A percentile compares a stretch with the other conserved stretches of the same genome.
These are phyloP conservation scores for Quercus cerris DNA, from an alignment of 306 rosid species.

Conservation along the genomic window DNA sequence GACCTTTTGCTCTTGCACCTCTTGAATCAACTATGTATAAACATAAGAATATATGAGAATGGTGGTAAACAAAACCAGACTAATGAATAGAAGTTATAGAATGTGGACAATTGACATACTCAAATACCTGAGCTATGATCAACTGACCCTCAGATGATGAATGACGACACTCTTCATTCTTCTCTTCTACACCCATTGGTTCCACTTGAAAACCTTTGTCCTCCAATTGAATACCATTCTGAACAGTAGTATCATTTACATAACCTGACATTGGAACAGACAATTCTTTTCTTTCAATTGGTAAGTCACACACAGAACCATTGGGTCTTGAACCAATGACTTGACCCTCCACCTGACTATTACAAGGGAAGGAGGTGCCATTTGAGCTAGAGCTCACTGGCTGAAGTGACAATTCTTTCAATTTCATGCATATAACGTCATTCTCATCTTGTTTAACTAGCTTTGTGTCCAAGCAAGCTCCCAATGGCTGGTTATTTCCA, in stretches of 20 bases:
- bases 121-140: conserved; percentile 36
- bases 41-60: not conserved
- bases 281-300: not conserved
- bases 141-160: conserved; percentile 24
- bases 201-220: conserved; percentile 14
- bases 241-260: conserved; percentile 3
- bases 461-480: conserved; percentile 19
- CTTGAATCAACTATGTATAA: conserved; percentile 45
- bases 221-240: not conserved
- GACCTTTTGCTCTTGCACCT: conserved; percentile 43
- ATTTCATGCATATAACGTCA: conserved; percentile 34
- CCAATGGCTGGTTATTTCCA: conserved; percentile 35
- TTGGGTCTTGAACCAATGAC: too few relatives aligned
- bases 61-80: not conserved
- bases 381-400: too few relatives aligned
- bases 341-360: too few relatives aligned
- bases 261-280: conserved; percentile 6
- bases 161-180: conserved; percentile 25
- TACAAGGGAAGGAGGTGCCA: too few relatives aligned
- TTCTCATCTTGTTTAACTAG: conserved; percentile 40
- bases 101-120: not conserved
- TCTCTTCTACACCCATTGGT: conserved; percentile 16
- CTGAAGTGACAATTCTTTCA: conserved; percentile 44
- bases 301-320: too few relatives aligned
- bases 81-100: not conserved